Evolutionary conservation across 2,329 filamentous ascomycete species (phyloP).

Genomic region (Colletotrichum incanum): DNA sequence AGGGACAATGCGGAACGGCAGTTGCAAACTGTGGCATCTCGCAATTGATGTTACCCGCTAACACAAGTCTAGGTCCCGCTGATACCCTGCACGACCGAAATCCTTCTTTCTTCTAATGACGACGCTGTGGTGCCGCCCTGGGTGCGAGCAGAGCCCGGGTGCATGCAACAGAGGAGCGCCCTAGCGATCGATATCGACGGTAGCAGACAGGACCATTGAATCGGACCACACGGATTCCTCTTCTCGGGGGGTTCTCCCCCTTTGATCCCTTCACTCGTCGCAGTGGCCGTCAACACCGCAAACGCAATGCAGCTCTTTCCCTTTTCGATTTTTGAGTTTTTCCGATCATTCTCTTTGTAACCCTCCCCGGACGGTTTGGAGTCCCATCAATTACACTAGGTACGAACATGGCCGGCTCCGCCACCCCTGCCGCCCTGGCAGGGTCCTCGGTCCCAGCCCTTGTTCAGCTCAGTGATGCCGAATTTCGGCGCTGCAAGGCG

Average conservation of each 20-base stretch:
- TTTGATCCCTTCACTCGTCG: constrained; percentile 25
- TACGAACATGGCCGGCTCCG: constrained; percentile 7
- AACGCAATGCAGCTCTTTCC: constrained; percentile 33
- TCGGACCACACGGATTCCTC: constrained; percentile 23
- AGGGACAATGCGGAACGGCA: constrained; percentile 1
- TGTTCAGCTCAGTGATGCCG: constrained; percentile 35
- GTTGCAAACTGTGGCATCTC: neutral
- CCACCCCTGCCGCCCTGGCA: constrained; percentile 33
- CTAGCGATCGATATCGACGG: constrained; percentile 31
- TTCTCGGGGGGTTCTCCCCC: neutral
- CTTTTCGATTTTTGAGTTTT: constrained; percentile 40
- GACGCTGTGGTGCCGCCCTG: constrained; percentile 6
- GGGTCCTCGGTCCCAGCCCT: constrained; percentile 21
- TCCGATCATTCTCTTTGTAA: constrained; percentile 32
- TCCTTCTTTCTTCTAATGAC: constrained; percentile 21
- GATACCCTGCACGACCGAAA: neutral
- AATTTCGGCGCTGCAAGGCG: constrained; percentile 42
- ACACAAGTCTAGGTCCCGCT: constrained; percentile 25
- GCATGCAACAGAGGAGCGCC: constrained; percentile 22
- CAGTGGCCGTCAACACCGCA: constrained; percentile 20
- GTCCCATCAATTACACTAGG: constrained; percentile 17
- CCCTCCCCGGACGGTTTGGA: constrained; percentile 36
- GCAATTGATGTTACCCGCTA: constrained; percentile 19
- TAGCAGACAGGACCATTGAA: constrained; percentile 14
- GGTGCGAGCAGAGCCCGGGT: constrained; percentile 14